Evolutionary conservation across 2,329 filamentous ascomycete species (phyloP).

Genomic region (Aschersonia sp.): DNA sequence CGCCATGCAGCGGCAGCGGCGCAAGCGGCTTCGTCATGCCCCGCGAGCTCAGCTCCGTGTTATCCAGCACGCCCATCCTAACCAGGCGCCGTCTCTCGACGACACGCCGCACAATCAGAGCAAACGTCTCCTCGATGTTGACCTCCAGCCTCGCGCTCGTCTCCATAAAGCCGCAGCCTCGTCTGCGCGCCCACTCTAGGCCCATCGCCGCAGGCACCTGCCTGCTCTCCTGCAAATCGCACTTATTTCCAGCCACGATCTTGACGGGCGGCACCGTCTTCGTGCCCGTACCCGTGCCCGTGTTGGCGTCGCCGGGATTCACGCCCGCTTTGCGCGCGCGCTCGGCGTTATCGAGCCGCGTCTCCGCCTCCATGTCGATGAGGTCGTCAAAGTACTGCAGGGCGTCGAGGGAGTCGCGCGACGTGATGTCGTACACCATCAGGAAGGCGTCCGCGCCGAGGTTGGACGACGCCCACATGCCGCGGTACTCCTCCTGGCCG

Average conservation of each 20-base stretch:
- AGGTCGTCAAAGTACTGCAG: slow-evolving; percentile 70
- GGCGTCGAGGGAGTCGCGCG: slow-evolving; percentile 49
- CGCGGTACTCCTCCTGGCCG: slow-evolving; percentile 81
- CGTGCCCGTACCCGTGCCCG: slow-evolving; percentile 18
- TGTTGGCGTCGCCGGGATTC: slow-evolving; percentile 14
- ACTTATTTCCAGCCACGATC: slow-evolving; percentile 78
- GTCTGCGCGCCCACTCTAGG: slow-evolving; percentile 60
- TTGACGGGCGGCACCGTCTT: slow-evolving; percentile 59
- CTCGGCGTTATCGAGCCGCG: slow-evolving; percentile 46
- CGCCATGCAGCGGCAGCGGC: slow-evolving; percentile 28
- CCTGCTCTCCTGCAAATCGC: slow-evolving; percentile 58
- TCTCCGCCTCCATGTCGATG: slow-evolving; percentile 71
- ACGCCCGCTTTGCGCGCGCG: slow-evolving; percentile 31
- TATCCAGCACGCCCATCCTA: slow-evolving; percentile 28
- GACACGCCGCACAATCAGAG: slow-evolving; percentile 48
- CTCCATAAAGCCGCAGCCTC: slow-evolving; percentile 79
- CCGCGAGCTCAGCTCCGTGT: slow-evolving; percentile 28
- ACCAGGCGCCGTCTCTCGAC: slow-evolving; percentile 40
- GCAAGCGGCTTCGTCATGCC: slow-evolving; percentile 45
- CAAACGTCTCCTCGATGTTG: slow-evolving; percentile 83
- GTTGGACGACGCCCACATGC: slow-evolving; percentile 72
- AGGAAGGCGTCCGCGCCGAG: slow-evolving; percentile 71
- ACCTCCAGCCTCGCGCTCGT: slow-evolving; percentile 73
- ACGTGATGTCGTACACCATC: slow-evolving; percentile 79
- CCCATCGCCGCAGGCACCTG: slow-evolving; percentile 57